These are phyloP conservation scores for Solanum peruvianum DNA, from an alignment of 257 asterid genomes.

Conservation along the genomic window DNA sequence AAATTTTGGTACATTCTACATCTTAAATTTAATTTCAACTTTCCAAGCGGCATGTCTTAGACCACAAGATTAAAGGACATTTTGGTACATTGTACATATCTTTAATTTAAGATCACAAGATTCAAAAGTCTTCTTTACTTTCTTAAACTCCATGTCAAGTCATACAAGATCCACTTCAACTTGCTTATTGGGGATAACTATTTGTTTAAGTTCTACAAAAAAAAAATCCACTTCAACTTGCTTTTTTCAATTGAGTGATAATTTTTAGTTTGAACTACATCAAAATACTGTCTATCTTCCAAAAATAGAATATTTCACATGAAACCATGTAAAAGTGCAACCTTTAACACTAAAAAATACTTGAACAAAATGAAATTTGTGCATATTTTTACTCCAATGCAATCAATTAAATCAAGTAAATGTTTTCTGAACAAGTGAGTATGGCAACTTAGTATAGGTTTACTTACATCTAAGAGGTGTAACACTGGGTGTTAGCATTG, in stretches of 20 bases:
- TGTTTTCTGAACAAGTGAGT: neutral
- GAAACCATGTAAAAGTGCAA: neutral
- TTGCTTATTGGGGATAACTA: neutral
- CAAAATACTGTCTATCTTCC: neutral
- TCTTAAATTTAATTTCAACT: neutral
- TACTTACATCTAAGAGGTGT: neutral
- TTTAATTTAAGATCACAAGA: neutral
- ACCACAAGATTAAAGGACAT: neutral
- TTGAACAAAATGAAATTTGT: neutral
- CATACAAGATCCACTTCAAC: neutral
- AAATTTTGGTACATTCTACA: neutral
- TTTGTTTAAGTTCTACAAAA: neutral
- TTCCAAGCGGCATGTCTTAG: neutral
- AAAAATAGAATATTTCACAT: neutral
- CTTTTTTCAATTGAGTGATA: neutral
- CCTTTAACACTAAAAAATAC: neutral
- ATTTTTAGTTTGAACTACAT: neutral
- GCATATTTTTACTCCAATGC: neutral
- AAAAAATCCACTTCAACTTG: neutral
- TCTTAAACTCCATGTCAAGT: neutral
- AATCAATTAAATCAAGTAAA: neutral
- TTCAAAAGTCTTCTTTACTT: neutral
- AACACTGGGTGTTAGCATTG: neutral
- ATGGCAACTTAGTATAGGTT: neutral
- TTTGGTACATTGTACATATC: neutral